These are phyloP conservation scores for Globisporangium recalcitrans DNA, from an alignment of 352 stramenopile genomes.

Conservation along the genomic window DNA sequence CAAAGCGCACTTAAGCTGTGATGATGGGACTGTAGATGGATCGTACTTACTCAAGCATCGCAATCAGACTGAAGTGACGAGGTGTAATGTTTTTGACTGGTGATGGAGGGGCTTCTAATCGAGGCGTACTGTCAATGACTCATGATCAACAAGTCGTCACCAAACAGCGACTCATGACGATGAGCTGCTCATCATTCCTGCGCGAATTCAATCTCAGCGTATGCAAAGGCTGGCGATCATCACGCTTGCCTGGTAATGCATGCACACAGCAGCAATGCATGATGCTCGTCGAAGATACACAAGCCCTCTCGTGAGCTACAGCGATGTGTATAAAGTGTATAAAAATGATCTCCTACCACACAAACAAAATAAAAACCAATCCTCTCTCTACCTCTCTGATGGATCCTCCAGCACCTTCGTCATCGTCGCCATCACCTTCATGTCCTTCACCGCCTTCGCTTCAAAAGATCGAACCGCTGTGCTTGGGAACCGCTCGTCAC, in stretches of 20 bases:
- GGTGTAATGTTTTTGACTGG: not conserved
- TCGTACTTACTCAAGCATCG: no score
- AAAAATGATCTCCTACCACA: not conserved
- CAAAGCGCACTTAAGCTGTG: not conserved
- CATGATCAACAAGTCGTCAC: not conserved
- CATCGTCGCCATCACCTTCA: no score
- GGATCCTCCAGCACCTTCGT: no score
- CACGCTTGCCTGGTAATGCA: no score
- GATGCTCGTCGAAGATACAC: not conserved
- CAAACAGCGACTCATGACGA: no score
- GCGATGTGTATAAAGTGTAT: not conserved
- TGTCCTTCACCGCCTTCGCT: not conserved
- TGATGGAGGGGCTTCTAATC: not conserved
- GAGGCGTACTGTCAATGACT: not conserved
- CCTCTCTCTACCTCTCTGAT: not conserved
- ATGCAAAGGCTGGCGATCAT: no score
- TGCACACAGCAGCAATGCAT: not conserved
- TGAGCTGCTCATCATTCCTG: not conserved
- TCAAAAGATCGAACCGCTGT: conserved; percentile 1
- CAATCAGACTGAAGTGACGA: no score
- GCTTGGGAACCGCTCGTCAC: not conserved
- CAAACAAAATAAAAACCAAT: not conserved
- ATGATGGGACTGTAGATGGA: no score
- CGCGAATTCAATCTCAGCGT: no score
- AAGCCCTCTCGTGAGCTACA: not conserved